These are phyloP conservation scores for Xylaria scruposa DNA, from an alignment of 495 filamentous ascomycete species.

Conservation along the genomic window DNA sequence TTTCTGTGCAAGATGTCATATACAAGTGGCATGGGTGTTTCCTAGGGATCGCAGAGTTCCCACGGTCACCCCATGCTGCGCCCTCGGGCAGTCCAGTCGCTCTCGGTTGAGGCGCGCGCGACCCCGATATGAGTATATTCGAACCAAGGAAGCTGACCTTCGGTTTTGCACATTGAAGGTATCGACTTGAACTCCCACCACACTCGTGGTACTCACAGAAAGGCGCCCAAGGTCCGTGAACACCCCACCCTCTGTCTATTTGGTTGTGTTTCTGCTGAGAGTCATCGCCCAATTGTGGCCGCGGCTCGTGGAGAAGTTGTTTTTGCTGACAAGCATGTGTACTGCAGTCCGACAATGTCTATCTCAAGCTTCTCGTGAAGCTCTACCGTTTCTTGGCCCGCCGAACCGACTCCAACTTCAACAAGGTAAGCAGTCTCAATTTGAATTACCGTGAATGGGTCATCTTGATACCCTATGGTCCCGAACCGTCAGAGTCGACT, in stretches of 20 bases:
- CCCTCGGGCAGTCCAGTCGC: constrained; percentile 25
- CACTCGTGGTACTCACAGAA: constrained; percentile 85
- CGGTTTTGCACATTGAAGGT: constrained; percentile 56
- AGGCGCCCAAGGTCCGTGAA: constrained; percentile 73
- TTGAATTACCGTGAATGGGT: background rate
- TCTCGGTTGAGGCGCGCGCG: constrained; percentile 21
- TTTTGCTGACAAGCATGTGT: constrained; percentile 9
- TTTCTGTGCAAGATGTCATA: constrained; percentile 29
- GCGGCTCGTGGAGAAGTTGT: background rate
- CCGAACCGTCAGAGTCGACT: background rate
- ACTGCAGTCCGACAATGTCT: constrained; percentile 83
- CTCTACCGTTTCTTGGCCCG: constrained; percentile 98
- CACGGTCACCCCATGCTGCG: constrained; percentile 49
- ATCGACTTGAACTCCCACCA: constrained; percentile 82
- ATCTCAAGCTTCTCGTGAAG: constrained; percentile 97
- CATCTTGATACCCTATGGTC: background rate
- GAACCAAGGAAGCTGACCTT: constrained; percentile 60
- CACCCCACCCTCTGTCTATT: constrained; percentile 24
- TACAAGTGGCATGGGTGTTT: constrained; percentile 31
- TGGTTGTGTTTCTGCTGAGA: background rate
- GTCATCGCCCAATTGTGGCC: background rate
- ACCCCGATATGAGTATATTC: constrained; percentile 36
- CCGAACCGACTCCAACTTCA: constrained; percentile 95
- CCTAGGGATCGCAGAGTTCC: constrained; percentile 13
- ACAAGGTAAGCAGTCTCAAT: constrained; percentile 69